Evolutionary conservation across 371 early-diverging fungal species (phyloP).

Genomic region (Phascolomyces articulosus): DNA sequence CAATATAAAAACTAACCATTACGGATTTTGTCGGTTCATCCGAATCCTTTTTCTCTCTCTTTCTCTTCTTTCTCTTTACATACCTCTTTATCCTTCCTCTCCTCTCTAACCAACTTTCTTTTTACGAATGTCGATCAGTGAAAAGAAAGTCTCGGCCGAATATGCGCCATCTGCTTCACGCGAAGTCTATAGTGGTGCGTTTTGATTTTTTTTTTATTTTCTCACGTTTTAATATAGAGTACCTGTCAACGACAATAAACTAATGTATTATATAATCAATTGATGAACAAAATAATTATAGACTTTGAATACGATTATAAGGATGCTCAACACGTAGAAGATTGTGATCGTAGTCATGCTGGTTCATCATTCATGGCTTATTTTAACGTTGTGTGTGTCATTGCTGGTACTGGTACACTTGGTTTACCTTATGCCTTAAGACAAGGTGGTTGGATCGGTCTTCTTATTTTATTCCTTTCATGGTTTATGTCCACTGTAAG

Average conservation of each 20-base stretch:
- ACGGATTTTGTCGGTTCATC: neutral
- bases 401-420: conserved; percentile 83
- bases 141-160: conserved; percentile 5
- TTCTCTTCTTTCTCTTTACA: too few relatives aligned
- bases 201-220: neutral
- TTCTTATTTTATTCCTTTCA: conserved; percentile 73
- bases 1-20: neutral
- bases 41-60: neutral
- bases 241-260: too few relatives aligned
- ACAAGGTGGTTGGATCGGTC: conserved; percentile 82
- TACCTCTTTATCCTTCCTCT: too few relatives aligned
- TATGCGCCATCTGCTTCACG: neutral
- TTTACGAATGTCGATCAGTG: neutral
- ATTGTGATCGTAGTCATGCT: conserved; percentile 16
- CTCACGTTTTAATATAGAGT: too few relatives aligned
- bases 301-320: conserved; percentile 13
- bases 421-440: conserved; percentile 80
- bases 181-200: conserved; percentile 4
- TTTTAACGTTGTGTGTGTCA: conserved; percentile 74
- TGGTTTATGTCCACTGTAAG: conserved; percentile 72
- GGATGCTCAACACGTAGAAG: conserved; percentile 12
- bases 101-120: neutral
- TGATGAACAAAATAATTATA: neutral
- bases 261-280: neutral
- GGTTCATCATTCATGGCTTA: conserved; percentile 45